Conservation (phyloP, 1,284 basidiomycete genomes). For the Tranzscheliella williamsii region DNA sequence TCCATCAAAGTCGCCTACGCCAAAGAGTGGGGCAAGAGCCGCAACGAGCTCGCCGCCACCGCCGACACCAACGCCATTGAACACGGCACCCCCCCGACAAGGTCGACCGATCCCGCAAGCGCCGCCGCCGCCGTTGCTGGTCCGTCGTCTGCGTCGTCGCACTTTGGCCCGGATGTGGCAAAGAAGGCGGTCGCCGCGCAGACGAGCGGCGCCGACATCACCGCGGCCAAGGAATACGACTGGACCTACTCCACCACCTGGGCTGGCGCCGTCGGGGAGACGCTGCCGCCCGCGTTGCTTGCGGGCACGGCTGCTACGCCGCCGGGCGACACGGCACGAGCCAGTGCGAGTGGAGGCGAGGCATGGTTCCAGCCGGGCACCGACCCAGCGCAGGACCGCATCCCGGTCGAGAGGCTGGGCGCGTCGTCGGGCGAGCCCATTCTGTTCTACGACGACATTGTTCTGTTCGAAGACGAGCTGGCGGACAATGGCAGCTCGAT, state of each 20-base stretch:
- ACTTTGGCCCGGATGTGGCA: constrained; percentile 30
- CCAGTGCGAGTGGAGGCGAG: not conserved
- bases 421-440: constrained; percentile 55
- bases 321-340: not conserved
- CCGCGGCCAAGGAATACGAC: constrained; percentile 69
- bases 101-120: not conserved
- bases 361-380: constrained; percentile 28
- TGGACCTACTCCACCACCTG: constrained; percentile 97
- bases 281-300: constrained; percentile 9
- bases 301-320: not conserved
- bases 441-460: constrained; percentile 59
- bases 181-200: constrained; percentile 9
- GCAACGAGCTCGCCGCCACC: constrained; percentile 65
- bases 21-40: constrained; percentile 86
- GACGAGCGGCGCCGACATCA: constrained; percentile 20
- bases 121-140: not conserved
- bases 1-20: constrained; percentile 92
- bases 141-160: constrained; percentile 6
- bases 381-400: constrained; percentile 51
- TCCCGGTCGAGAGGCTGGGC: constrained; percentile 54
- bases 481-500: constrained; percentile 58
- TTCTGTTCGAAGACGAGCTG: constrained; percentile 59
- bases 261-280: constrained; percentile 67
- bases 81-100: not conserved
- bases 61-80: not conserved